These are phyloP conservation scores for Leccinum aurantiacum DNA, from an alignment of 768 basidiomycete genomes.

Conservation along the genomic window DNA sequence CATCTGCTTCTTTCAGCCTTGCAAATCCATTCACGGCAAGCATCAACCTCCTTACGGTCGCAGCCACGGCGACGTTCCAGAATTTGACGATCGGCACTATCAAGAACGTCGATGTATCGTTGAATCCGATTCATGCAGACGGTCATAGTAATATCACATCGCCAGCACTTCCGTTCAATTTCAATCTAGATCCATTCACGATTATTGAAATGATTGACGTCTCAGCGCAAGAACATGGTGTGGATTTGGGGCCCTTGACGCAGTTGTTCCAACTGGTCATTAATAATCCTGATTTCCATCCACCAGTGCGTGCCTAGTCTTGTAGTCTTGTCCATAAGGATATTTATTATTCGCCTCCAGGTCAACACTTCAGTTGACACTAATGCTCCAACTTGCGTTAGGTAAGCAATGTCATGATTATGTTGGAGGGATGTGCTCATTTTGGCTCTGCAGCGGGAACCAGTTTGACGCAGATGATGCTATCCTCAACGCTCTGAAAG, in stretches of 20 bases:
- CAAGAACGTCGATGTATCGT: conserved; percentile 51
- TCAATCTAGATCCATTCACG: conserved; percentile 61
- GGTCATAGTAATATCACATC: conserved; percentile 63
- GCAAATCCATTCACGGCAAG: conserved; percentile 72
- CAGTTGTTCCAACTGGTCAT: conserved; percentile 55
- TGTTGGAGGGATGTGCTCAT: conserved; percentile 3
- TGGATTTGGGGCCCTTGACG: conserved; percentile 60
- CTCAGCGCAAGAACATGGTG: conserved; percentile 52
- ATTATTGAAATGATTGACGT: conserved; percentile 57
- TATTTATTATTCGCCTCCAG: conserved; percentile 29
- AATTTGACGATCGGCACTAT: conserved; percentile 59
- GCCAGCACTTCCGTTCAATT: conserved; percentile 54
- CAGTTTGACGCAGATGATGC: conserved; percentile 63
- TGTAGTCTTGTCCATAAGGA: neutral
- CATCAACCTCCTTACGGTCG: conserved; percentile 59
- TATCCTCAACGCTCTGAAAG: conserved; percentile 60
- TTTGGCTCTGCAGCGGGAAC: conserved; percentile 45
- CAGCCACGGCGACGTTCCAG: conserved; percentile 54
- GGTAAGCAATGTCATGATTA: conserved; percentile 33
- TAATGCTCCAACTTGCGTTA: conserved; percentile 55
- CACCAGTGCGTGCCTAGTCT: conserved; percentile 40
- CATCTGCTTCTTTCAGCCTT: conserved; percentile 56
- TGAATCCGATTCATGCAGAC: conserved; percentile 55
- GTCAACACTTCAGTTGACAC: conserved; percentile 56
- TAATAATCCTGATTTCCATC: conserved; percentile 49